A percentile compares a stretch with the other conserved stretches of the same genome.
These are phyloP conservation scores for Aspergillus hancockii DNA, from an alignment of 495 filamentous ascomycete species.

Conservation along the genomic window DNA sequence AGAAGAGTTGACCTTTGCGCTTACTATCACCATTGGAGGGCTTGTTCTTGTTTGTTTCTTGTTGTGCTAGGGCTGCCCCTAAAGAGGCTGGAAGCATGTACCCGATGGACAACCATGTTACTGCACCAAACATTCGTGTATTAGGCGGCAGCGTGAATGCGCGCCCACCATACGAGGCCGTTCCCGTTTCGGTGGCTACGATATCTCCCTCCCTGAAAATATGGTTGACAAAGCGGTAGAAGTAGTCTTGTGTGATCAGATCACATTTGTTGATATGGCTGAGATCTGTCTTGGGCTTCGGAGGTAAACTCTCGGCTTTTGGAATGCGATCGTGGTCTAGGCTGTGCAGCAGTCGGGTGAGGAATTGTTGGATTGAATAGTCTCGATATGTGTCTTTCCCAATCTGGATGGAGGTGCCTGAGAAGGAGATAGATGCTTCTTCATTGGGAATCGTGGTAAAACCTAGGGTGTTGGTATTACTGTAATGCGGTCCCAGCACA, in stretches of 20 bases:
- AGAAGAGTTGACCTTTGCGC: slow-evolving; percentile 44
- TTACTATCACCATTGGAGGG: background rate
- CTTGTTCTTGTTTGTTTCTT: slow-evolving; percentile 13
- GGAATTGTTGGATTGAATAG: slow-evolving; percentile 18
- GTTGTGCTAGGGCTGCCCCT: slow-evolving; percentile 48
- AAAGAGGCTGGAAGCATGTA: slow-evolving; percentile 51
- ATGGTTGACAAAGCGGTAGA: slow-evolving; percentile 31
- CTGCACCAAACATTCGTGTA: slow-evolving; percentile 33
- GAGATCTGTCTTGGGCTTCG: slow-evolving; percentile 11
- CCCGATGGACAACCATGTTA: slow-evolving; percentile 47
- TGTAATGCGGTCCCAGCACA: slow-evolving; percentile 35
- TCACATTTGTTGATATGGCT: slow-evolving; percentile 20
- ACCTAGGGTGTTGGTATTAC: slow-evolving; percentile 40
- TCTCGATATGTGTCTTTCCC: slow-evolving; percentile 29
- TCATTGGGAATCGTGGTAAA: slow-evolving; percentile 30
- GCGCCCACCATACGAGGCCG: slow-evolving; percentile 35
- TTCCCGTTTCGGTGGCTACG: slow-evolving; percentile 45
- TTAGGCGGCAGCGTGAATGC: slow-evolving; percentile 31
- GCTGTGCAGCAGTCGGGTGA: slow-evolving; percentile 21
- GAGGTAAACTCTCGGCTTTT: slow-evolving; percentile 15
- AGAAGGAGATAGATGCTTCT: slow-evolving; percentile 31
- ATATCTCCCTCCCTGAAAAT: slow-evolving; percentile 39
- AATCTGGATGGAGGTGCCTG: slow-evolving; percentile 30
- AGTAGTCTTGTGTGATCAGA: slow-evolving; percentile 31
- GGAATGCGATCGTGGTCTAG: slow-evolving; percentile 24